Base-by-base conservation (phyloP, 208 protist genomes). In the Vickermania ingenoplastis region DNA sequence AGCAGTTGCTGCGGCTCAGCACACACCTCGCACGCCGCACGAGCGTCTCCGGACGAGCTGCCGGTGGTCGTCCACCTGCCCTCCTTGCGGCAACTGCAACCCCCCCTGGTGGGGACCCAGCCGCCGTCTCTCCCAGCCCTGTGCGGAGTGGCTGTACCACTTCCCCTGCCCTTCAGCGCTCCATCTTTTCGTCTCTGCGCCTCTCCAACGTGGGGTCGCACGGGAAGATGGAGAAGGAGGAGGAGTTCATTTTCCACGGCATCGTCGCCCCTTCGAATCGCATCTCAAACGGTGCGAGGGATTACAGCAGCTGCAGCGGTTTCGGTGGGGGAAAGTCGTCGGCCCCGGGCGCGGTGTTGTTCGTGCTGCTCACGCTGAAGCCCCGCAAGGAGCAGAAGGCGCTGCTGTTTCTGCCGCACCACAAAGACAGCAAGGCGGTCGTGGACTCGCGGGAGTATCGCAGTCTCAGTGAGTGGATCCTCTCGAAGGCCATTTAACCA, bases 391-490 rank as follows among this genome's bases (percentile, higher is more conserved):
- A 45, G 36, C 36, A 45, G 36, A 45, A 45, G 36, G 36, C 7
- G 17, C 36, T 45, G 11, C 36, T 45, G 11, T 7, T 45, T 17
- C 7, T 45, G 36, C 36, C 36, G 36, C 36, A 45, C 36, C 26
- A 53, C 13, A 56, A 76, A 36, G 24, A 65, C n/a, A 49, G 57
- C n/a, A 59, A 69, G 27, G 55, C 25, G 27, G 13, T 60, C 23
- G 28, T 63, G 23, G 13, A 63, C 45, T 56, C 45, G 0, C 4
- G 36, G 2, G 66, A 59, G 58, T 65, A 74, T 31, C 61, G 53
- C 27, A 61, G 67, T 5, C 75, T 87, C 29, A 60, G 73, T 29
- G 58, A 55, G 31, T 83, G 81, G 81, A 14, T 87, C 7, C 53
- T 83, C n/a, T 50, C 65, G 23, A 75, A 63, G 59, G 51, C 61